Conservation (phyloP, 768 basidiomycete species). For the Amanita phalloides region DNA sequence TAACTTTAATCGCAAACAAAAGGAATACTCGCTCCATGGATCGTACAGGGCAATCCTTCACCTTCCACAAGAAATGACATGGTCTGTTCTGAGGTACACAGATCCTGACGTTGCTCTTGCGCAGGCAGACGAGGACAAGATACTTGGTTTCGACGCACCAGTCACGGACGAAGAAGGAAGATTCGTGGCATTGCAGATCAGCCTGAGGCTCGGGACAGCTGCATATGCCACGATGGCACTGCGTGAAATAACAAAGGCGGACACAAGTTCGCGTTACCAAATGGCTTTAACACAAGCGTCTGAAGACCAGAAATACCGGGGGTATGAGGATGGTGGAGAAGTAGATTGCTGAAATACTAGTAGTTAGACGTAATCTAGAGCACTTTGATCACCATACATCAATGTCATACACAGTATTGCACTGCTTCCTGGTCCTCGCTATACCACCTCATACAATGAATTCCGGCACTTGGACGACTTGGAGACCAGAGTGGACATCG, state of each 20-base stretch:
- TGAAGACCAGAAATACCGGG: conserved; percentile 76
- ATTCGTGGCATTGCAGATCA: conserved; percentile 82
- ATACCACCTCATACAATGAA: neutral
- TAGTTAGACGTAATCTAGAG: neutral
- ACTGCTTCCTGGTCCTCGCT: too few relatives aligned
- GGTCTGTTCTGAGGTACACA: conserved; percentile 80
- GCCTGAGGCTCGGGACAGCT: conserved; percentile 78
- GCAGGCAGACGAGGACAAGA: conserved; percentile 90
- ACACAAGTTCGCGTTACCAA: conserved; percentile 90
- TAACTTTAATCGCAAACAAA: conserved; percentile 85
- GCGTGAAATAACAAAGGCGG: conserved; percentile 89
- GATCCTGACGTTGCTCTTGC: conserved; percentile 88
- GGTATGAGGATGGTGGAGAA: conserved; percentile 25
- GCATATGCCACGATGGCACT: conserved; percentile 98
- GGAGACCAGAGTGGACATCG: conserved; percentile 3
- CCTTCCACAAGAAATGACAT: conserved; percentile 70
- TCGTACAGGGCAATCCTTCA: conserved; percentile 92
- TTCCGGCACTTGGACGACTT: neutral
- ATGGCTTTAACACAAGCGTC: conserved; percentile 64
- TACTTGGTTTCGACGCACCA: conserved; percentile 74
- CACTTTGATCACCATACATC: neutral
- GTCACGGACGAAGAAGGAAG: conserved; percentile 58
- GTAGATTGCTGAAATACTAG: conserved; percentile 5
- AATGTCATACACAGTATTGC: neutral
- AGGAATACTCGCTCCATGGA: conserved; percentile 87